Base-by-base conservation (phyloP, 352 stramenopile species). In the Globisporangium uncinulatum region DNA sequence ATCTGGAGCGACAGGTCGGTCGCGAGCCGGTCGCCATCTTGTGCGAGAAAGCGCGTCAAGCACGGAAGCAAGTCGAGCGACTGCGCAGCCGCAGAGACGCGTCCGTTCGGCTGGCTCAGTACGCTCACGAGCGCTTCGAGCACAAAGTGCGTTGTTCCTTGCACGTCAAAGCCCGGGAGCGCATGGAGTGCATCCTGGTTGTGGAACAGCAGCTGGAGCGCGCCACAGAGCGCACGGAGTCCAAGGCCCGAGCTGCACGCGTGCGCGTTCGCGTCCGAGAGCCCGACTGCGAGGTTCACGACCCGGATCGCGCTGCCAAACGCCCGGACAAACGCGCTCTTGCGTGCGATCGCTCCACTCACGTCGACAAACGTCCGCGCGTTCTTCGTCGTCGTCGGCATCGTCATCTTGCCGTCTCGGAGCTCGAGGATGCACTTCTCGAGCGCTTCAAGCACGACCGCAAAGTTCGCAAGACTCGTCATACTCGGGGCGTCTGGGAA, bases 401-500 rank as follows among this genome's bases (percentile, higher is more conserved):
- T 37, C 42, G 42, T 46, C 15, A 29, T 15, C 41, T 73, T 74
- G 15, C 69, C 79, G 39, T 88, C 78, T 19, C 78, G 76, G 5
- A 93, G 57, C 48, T 93, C 78, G n/a, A 65, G 64, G n/a, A 89
- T 87, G 68, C 84, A 92, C 42, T 86, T 84, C 15, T 94, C 82
- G 29, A 94, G 42, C 4, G 85, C 81, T 24, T 93, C 79, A 57
- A 94, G 48, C 34, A 93, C 72, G 51, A 75, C 83, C 4, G 62
- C 72, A 51, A 94, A 77, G 51, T 87, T 88, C n/a, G 62, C 61
- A 50, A 92, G 61, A n/a, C 61, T 77, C 7, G 66, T 81, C 53
- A 94, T 82, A 17, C 66, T 76, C 6, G 73, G 54, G 1, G 79
- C 81, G 24, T 89, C 80, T 31, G 83, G 77, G 51, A 93, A 88